Base-by-base conservation (phyloP, 768 basidiomycete genomes). In the Phaeolepiota aurea region DNA sequence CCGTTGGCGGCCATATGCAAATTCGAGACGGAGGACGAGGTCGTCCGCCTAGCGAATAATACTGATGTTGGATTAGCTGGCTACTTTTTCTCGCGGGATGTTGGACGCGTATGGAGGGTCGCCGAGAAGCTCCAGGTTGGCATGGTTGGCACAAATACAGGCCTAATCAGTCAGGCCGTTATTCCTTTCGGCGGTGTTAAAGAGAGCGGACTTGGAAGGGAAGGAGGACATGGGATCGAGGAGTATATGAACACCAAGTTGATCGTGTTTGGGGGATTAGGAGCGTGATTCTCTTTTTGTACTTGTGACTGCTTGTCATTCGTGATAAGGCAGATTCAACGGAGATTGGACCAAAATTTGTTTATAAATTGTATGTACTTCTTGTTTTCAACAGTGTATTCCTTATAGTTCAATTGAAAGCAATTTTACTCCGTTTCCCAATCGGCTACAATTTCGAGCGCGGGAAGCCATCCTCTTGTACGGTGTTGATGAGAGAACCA, bases 21-120 rank as follows among this genome's bases (percentile, higher is more conserved):
- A 54, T 99, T 99, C 55, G 79, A 87, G 59, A 91, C 90, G 0
- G 96, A 99, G 63, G 91, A 92, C 32, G 86, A 98, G 58, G 92
- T 91, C 1, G 69, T 98, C 42, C 69, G 71, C 49, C 61, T 90
- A 38, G 94, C 94, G 21, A 98, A 99, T 60, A 65, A 76, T 50
- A 72, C 81, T 1, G 77, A 87, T 14, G 77, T 86, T 19, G 96
- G 96, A 0, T 69, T 99, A 16, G 91, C 94, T 14, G 93, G 92
- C 3, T 96, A 97, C 64, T 93, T 98, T 70, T 99, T 80, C 70
- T 74, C 73, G 28, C 55, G 74, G 49, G 94, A 98, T 55, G 70
- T 96, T 3, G 87, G 89, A 2, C 66, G 93, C 28, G 82, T 88
- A 32, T 97, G 89, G 87, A 76, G 94, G 31, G 92, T 99, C 13